Base-by-base conservation (phyloP, 495 filamentous ascomycete genomes). In the Aspergillus egyptiacus region DNA sequence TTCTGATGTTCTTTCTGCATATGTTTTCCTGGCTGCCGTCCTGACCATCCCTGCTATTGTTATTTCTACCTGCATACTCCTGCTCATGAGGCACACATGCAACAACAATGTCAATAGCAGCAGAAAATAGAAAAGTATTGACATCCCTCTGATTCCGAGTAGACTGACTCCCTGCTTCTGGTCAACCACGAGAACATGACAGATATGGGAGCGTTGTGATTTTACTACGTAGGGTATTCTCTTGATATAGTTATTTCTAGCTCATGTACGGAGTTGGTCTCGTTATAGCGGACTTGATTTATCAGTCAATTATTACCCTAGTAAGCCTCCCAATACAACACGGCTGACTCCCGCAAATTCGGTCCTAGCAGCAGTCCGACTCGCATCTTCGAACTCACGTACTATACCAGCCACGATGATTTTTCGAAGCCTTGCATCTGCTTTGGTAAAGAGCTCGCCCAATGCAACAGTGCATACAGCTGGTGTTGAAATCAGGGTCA, bases 371-470 rank as follows among this genome's bases (percentile, higher is more conserved):
- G 82, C 82, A 32, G 65, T 71, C 51, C 91, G 73, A 55, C 85
- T 90, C 10, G 76, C 76, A 23, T 96, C 93, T 66, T 96, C 94
- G 66, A 97, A 96, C 62, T 99, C 94, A 54, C 87, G 84, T 20
- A 95, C 80, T 6, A 93, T 81, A 2, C 83, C 84, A 37, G 83
- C 79, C 2, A 99, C 77, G 48, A 99, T 84, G 33, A 95, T 79
- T 66, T 95, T 96, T 43, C 89, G 72, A 5, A 99, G 69, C 54
- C 76, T 86, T 11, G 80, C 75, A 67, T 99, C 93, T 2, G 89
- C 89, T 66, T 97, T 97, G 17, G 81, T 78, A 48, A 99, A 99
- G 35, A 86, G 66, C 60, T 97, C 93, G 3, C 73, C 75, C 32
- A 74, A 33, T 1, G 77, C 80, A 0, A 95, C 79, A 5, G 69